Evolutionary conservation across 495 filamentous ascomycete species (phyloP), one percentile per base, ranked within the genome.

Genomic region (Penicillium ucsense): DNA sequence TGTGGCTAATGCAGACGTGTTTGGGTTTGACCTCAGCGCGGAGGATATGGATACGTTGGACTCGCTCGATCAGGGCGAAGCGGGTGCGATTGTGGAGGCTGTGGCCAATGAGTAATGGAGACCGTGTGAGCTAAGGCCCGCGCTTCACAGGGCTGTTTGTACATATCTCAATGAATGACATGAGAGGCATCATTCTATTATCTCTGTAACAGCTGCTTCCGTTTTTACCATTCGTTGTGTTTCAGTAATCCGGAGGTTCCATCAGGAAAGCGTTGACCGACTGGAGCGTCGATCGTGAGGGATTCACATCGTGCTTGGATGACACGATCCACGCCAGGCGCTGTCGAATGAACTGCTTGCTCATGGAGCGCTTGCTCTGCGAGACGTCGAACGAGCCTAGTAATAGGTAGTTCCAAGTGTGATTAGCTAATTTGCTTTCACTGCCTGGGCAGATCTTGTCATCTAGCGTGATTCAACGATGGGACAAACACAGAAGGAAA

Each of bases 211-310:
- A 20, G 20, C 20, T 20, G 20, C 20, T 20, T 20, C 20, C 20
- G 20, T 20, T 20, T 20, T 20, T 20, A 20, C 20, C 20, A 20
- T 20, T 20, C 20, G 20, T 20, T 20, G 20, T 20, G 33, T 8
- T 34, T 68, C 55, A 68, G 57, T 62, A 68, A 60, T 70, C 60
- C 35, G 62, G 63, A 38, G 57, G 53, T 46, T 68, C 53, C 81
- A 97, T 92, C 39, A 97, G 68, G 53, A 88, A 94, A 35, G 84
- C 83, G 66, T 96, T 94, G 35, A 96, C 81, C 46, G 83, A 84
- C 61, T 94, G 86, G 42, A 97, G 65, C 1, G 88, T 94, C 31
- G 83, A 74, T 36, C 91, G 73, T 50, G 80, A 84, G 0, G 89
- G 89, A 59, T 92, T 94, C 10, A 82, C 82, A 50, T 83, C 82